phyloP scores from a whole-genome alignment of 768 basidiomycete species.

The Astraeus odoratus region DNA sequence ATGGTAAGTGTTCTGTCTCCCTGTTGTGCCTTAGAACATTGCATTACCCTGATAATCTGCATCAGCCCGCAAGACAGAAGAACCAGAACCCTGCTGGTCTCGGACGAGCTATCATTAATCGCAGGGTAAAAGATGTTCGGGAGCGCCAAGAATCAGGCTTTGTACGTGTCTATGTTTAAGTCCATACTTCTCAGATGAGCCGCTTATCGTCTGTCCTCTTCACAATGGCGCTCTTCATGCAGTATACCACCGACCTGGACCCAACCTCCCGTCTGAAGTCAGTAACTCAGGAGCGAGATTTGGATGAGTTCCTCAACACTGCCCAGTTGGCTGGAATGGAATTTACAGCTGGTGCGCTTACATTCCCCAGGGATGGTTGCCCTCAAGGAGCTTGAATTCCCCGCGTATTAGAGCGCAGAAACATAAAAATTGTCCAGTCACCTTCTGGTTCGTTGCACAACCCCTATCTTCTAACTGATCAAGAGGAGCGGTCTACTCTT shows the following conservation, averaged over 20 bases:
- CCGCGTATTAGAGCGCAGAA: slow-evolving; percentile 53
- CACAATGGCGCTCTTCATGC: slow-evolving; percentile 1
- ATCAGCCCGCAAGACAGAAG: slow-evolving; percentile 50
- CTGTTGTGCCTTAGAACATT: too few species aligned
- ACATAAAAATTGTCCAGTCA: slow-evolving; percentile 69
- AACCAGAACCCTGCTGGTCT: slow-evolving; percentile 74
- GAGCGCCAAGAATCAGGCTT: slow-evolving; percentile 44
- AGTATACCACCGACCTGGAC: slow-evolving; percentile 78
- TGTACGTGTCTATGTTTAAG: slow-evolving; percentile 33
- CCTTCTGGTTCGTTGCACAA: slow-evolving; percentile 53
- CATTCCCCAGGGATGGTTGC: neutral
- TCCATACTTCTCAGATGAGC: neutral
- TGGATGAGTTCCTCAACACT: slow-evolving; percentile 93
- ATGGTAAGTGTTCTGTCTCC: too few species aligned
- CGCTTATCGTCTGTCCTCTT: slow-evolving; percentile 1
- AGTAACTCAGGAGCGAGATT: slow-evolving; percentile 90
- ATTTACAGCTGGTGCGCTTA: slow-evolving; percentile 80
- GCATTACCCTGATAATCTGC: neutral
- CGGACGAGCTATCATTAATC: slow-evolving; percentile 93
- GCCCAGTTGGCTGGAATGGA: slow-evolving; percentile 93
- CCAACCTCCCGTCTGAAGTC: slow-evolving; percentile 69
- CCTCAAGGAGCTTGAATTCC: slow-evolving; percentile 5
- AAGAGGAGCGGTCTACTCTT: slow-evolving; percentile 74
- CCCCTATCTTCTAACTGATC: slow-evolving; percentile 76
- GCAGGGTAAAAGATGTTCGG: slow-evolving; percentile 44